Evolutionary conservation across 768 basidiomycete genomes (phyloP).

Genomic region (Dendrothele bispora): DNA sequence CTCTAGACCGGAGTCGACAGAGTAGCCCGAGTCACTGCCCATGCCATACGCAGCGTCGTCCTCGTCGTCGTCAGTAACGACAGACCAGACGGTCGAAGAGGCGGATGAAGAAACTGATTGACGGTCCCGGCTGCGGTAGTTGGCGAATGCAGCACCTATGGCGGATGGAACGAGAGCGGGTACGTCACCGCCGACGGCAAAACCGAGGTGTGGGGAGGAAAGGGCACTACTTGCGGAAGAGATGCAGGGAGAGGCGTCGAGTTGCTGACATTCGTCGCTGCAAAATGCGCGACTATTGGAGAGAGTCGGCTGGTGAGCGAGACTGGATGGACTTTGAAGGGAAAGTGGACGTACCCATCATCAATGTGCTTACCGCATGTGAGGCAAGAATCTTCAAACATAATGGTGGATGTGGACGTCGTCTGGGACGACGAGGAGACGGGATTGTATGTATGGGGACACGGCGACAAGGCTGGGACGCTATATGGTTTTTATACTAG

Average conservation of each 20-base stretch:
- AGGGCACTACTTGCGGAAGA: conserved; percentile 68
- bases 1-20: conserved; percentile 39
- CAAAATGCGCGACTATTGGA: conserved; percentile 62
- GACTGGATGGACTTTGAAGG: conserved; percentile 10
- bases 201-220: conserved; percentile 63
- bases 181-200: conserved; percentile 56
- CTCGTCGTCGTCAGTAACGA: conserved; percentile 64
- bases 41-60: conserved; percentile 39
- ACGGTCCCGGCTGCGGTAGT: conserved; percentile 45
- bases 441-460: conserved; percentile 6
- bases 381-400: conserved; percentile 83
- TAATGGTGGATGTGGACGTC: conserved; percentile 21
- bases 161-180: conserved; percentile 67
- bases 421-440: conserved; percentile 4
- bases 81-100: conserved; percentile 65
- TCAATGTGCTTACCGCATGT: conserved; percentile 64
- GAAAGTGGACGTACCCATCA: conserved; percentile 52
- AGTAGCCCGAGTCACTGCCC: conserved; percentile 33
- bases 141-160: conserved; percentile 54
- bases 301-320: conserved; percentile 16
- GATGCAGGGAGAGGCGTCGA: conserved; percentile 67
- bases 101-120: conserved; percentile 65
- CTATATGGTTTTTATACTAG: neutral
- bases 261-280: conserved; percentile 63
- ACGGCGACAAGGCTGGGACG: neutral